Conservation (phyloP, 768 basidiomycete species). For the Naganishia antarctica region DNA sequence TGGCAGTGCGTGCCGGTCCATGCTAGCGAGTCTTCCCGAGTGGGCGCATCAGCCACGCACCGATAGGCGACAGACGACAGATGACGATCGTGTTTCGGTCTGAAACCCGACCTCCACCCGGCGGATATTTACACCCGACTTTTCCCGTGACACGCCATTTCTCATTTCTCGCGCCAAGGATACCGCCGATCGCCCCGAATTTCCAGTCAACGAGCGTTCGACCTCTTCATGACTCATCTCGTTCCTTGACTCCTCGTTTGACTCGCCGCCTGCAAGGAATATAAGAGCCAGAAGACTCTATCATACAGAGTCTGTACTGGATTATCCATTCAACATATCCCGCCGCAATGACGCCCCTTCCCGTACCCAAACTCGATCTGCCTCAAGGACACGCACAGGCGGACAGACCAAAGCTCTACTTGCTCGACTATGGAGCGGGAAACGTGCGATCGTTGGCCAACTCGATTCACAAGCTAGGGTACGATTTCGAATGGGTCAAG, state of each 20-base stretch:
- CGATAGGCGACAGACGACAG: background rate
- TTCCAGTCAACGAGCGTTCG: conserved; percentile 15
- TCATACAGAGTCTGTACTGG: too few species aligned
- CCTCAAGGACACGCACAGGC: conserved; percentile 4
- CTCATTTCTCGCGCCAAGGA: background rate
- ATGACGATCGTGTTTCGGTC: conserved; percentile 1
- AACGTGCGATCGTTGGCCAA: conserved; percentile 68
- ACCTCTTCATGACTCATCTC: conserved; percentile 11
- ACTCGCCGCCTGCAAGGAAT: too few species aligned
- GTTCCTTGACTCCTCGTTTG: background rate
- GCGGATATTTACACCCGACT: background rate
- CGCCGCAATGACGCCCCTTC: conserved; percentile 3
- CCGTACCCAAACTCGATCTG: background rate
- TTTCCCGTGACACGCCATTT: conserved; percentile 13
- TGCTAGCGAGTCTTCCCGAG: too few species aligned
- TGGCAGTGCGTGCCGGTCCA: too few species aligned
- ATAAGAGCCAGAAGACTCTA: too few species aligned
- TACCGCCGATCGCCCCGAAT: conserved; percentile 5
- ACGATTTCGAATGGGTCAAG: conserved; percentile 83
- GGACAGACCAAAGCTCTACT: conserved; percentile 57
- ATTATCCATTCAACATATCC: too few species aligned
- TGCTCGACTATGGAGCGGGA: conserved; percentile 95
- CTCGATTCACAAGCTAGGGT: conserved; percentile 74
- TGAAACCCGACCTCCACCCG: conserved; percentile 9
- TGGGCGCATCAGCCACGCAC: too few species aligned